Percentiles rank a stretch among this genome's conserved stretches.
These are phyloP conservation scores for Ustulina deusta DNA, from an alignment of 2,329 filamentous ascomycete species.

Conservation along the genomic window DNA sequence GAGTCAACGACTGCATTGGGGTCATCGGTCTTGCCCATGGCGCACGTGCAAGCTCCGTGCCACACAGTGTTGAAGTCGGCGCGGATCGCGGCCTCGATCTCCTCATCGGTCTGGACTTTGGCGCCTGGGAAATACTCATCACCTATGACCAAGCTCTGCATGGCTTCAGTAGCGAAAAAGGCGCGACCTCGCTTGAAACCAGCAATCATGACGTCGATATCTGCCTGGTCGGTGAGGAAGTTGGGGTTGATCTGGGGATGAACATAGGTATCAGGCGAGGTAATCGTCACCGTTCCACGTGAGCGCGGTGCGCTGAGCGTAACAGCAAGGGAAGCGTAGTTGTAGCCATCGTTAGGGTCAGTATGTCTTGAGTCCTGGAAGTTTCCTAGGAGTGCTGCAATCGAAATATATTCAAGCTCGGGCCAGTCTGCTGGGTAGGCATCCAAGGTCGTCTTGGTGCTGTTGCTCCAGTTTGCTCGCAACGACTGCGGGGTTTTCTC, in stretches of 20 bases:
- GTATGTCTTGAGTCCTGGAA: background rate
- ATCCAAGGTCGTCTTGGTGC: background rate
- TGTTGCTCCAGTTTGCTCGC: background rate
- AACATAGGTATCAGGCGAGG: background rate
- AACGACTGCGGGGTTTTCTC: background rate
- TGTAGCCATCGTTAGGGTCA: constrained; percentile 14
- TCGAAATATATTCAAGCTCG: constrained; percentile 8
- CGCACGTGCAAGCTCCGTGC: background rate
- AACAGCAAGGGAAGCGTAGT: constrained; percentile 11
- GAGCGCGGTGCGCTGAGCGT: background rate
- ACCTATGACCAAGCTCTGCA: background rate
- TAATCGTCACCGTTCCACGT: constrained; percentile 4
- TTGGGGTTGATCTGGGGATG: constrained; percentile 18
- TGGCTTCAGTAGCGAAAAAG: constrained; percentile 6
- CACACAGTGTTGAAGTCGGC: constrained; percentile 30
- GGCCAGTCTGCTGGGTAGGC: constrained; percentile 16
- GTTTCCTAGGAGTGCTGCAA: background rate
- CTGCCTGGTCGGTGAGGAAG: constrained; percentile 13
- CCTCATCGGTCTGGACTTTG: constrained; percentile 28
- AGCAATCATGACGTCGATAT: constrained; percentile 42
- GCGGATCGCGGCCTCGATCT: constrained; percentile 34
- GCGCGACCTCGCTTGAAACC: constrained; percentile 35
- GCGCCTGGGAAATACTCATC: constrained; percentile 15
- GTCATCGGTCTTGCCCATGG: constrained; percentile 49
- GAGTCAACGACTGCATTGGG: constrained; percentile 51